Percentiles rank a stretch among this genome's conserved stretches.
phyloP scores from a whole-genome alignment of 2,329 filamentous ascomycete species.

The Exophiala phaeomuriformis region DNA sequence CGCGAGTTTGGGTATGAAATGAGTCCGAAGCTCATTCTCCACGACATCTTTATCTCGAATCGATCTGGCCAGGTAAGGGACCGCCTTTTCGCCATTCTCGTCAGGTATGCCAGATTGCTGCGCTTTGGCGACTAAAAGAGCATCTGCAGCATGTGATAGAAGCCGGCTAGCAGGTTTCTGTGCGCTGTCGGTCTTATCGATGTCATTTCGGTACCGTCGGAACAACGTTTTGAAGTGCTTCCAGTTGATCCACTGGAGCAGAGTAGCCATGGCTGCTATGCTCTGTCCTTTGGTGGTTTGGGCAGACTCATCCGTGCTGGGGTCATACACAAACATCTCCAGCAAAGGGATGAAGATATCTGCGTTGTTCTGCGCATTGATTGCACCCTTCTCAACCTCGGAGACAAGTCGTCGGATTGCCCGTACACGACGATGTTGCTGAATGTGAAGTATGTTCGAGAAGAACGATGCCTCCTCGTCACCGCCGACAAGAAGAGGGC shows the following conservation, averaged over 20 bases:
- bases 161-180: slow-evolving; percentile 73
- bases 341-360: slow-evolving; percentile 85
- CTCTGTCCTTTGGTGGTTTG: slow-evolving; percentile 82
- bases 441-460: slow-evolving; percentile 83
- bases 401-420: slow-evolving; percentile 69
- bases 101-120: slow-evolving; percentile 26
- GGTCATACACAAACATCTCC: slow-evolving; percentile 88
- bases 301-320: slow-evolving; percentile 65
- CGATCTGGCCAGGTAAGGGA: slow-evolving; percentile 51
- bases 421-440: slow-evolving; percentile 75
- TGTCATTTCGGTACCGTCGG: slow-evolving; percentile 72
- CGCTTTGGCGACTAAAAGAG: slow-evolving; percentile 53
- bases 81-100: slow-evolving; percentile 21
- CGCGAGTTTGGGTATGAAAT: slow-evolving; percentile 71
- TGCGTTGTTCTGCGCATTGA: slow-evolving; percentile 70
- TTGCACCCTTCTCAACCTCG: slow-evolving; percentile 55
- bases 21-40: slow-evolving; percentile 61
- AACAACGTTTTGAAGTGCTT: slow-evolving; percentile 80
- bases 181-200: slow-evolving; percentile 57
- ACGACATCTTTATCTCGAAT: slow-evolving; percentile 63
- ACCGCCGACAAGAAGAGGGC: slow-evolving; percentile 58
- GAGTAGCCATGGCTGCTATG: slow-evolving; percentile 66
- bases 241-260: slow-evolving; percentile 78
- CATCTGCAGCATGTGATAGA: slow-evolving; percentile 72
- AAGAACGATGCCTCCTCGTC: slow-evolving; percentile 86